A percentile compares a stretch with the other conserved stretches of the same genome.
These are phyloP conservation scores for Fusarium anguioides DNA, from an alignment of 2,329 filamentous ascomycete species.

Conservation along the genomic window DNA sequence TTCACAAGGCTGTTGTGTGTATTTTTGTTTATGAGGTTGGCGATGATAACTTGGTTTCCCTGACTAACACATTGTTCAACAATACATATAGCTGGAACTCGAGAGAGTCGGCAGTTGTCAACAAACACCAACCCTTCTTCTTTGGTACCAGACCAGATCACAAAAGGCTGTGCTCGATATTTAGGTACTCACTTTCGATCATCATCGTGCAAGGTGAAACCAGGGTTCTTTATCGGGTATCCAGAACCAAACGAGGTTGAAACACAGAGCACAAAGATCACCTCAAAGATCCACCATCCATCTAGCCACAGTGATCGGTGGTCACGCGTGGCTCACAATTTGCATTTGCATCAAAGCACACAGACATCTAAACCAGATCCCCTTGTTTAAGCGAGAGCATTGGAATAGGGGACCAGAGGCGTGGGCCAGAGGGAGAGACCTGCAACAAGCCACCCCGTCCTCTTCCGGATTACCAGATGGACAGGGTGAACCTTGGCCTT, in stretches of 20 bases:
- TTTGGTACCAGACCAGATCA: background rate
- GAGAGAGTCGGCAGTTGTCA: background rate
- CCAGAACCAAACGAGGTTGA: conserved; percentile 4
- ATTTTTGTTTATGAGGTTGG: background rate
- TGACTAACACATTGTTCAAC: conserved; percentile 6
- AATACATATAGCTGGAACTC: background rate
- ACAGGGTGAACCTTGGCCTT: conserved; percentile 8
- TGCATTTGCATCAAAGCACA: conserved; percentile 36
- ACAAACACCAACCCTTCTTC: background rate
- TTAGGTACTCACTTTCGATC: background rate
- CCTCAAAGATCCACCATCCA: background rate
- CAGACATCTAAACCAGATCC: conserved; percentile 6
- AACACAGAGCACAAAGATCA: conserved; percentile 25
- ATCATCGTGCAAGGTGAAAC: background rate
- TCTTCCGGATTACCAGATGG: conserved; percentile 19
- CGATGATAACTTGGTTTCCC: background rate
- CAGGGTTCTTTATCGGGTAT: background rate
- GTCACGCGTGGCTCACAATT: conserved; percentile 42
- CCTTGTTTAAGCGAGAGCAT: conserved; percentile 13
- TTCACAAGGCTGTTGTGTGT: conserved; percentile 14
- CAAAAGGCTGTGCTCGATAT: background rate
- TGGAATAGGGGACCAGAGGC: conserved; percentile 8
- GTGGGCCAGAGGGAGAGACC: conserved; percentile 17
- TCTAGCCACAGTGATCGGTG: background rate
- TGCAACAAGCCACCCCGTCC: conserved; percentile 1